A percentile compares a stretch with the other conserved stretches of the same genome.
Evolutionary conservation across 169 alveolate genomes (phyloP).

Genomic region (Cryptosporidium viatorum): DNA sequence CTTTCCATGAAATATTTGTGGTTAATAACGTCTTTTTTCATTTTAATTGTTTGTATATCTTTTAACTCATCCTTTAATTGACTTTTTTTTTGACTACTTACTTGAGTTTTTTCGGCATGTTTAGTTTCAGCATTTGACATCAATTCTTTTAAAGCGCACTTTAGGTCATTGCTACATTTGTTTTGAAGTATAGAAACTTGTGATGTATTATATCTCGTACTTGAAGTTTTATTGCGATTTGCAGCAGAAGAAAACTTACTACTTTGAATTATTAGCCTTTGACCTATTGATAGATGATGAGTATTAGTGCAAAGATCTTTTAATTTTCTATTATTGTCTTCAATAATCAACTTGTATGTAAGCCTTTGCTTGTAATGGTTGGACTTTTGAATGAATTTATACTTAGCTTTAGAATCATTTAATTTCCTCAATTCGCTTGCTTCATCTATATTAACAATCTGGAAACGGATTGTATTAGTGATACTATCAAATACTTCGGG

Average conservation of each 20-base stretch:
- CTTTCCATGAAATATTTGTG: not conserved
- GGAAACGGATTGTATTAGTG: not conserved
- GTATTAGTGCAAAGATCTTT: not conserved
- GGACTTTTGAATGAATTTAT: not conserved
- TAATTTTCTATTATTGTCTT: not conserved
- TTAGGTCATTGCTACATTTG: not conserved
- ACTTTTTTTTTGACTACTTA: not conserved
- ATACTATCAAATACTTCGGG: not conserved
- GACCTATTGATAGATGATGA: not conserved
- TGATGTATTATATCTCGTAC: too few relatives aligned
- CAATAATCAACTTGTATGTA: not conserved
- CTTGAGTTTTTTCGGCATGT: not conserved
- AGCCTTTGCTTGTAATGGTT: not conserved
- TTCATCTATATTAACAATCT: not conserved
- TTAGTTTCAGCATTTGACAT: not conserved
- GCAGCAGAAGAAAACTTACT: not conserved
- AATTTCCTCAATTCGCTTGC: not conserved
- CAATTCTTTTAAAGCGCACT: constrained; percentile 9
- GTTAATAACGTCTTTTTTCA: not conserved
- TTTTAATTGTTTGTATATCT: not conserved
- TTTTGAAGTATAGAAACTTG: not conserved
- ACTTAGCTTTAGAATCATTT: too few relatives aligned
- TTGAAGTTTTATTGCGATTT: not conserved
- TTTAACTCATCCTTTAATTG: not conserved
- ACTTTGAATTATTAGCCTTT: constrained; percentile 28